phyloP scores from a whole-genome alignment of 179 eudicot species.

The Actinidia polygama region DNA sequence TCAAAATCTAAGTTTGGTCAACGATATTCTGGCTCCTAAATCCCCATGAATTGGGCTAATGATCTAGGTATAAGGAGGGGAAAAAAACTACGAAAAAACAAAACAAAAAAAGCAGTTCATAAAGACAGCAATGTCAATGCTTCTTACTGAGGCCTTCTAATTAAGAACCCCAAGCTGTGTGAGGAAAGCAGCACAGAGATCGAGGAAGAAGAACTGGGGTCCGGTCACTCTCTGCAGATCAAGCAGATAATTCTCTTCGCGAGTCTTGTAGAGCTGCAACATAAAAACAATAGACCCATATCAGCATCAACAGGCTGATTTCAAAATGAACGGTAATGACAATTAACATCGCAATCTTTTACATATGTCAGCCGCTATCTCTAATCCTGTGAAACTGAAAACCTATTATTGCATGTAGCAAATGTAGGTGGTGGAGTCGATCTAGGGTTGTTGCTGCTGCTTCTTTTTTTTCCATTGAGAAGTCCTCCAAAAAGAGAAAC shows the following conservation, averaged over 20 bases:
- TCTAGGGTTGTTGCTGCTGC: not conserved
- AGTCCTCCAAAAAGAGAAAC: not conserved
- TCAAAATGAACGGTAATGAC: not conserved
- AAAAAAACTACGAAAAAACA: not conserved
- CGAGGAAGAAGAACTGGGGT: conserved; percentile 52
- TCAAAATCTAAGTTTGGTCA: no score
- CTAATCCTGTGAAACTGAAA: not conserved
- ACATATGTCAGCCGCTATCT: not conserved
- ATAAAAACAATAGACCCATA: not conserved
- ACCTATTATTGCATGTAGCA: not conserved
- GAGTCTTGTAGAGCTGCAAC: conserved; percentile 55
- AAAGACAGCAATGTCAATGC: not conserved
- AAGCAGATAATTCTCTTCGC: conserved; percentile 51
- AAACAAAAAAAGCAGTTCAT: not conserved
- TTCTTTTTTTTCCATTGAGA: not conserved
- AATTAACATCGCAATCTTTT: not conserved
- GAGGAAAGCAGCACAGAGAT: conserved; percentile 50
- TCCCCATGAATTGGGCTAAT: no score
- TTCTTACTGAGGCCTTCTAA: not conserved
- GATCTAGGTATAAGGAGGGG: not conserved
- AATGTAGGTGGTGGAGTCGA: not conserved
- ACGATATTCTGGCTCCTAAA: no score
- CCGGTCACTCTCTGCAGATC: conserved; percentile 60
- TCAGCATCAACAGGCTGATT: conserved; percentile 11
- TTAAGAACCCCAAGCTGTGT: conserved; percentile 33